Evolutionary conservation across 2,329 filamentous ascomycete genomes (phyloP).

Genomic region (Trichoderma aggressivum): DNA sequence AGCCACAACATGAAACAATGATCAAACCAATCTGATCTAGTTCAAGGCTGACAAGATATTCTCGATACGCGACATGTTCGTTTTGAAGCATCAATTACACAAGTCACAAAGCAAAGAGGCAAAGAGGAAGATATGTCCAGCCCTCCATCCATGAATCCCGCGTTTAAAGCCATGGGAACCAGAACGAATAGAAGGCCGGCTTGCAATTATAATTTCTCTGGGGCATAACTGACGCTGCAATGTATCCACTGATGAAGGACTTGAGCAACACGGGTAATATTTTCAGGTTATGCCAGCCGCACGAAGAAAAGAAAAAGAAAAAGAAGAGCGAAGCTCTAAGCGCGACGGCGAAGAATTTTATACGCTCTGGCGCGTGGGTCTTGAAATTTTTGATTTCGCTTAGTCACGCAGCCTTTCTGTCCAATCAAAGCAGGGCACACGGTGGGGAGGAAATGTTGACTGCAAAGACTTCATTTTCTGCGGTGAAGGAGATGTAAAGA

Average conservation of each 20-base stretch:
- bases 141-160: constrained; percentile 36
- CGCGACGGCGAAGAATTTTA: constrained; percentile 27
- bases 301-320: constrained; percentile 63
- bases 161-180: constrained; percentile 30
- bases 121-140: constrained; percentile 39
- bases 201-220: constrained; percentile 79
- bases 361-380: constrained; percentile 24
- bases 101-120: neutral
- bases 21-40: neutral
- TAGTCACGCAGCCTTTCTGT: constrained; percentile 21
- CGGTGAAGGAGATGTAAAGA: neutral
- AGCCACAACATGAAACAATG: neutral
- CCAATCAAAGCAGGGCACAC: neutral
- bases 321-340: constrained; percentile 27
- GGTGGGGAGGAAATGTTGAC: neutral
- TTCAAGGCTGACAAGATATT: neutral
- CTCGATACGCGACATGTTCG: neutral
- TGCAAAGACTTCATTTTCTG: neutral
- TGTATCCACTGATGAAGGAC: constrained; percentile 54
- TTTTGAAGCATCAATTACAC: neutral
- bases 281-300: constrained; percentile 71
- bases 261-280: constrained; percentile 78
- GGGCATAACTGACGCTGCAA: constrained; percentile 74
- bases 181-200: constrained; percentile 49
- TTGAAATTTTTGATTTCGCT: constrained; percentile 17